These are phyloP conservation scores for Cladorrhinum sp. DNA, from an alignment of 2,329 filamentous ascomycete species.

Conservation along the genomic window DNA sequence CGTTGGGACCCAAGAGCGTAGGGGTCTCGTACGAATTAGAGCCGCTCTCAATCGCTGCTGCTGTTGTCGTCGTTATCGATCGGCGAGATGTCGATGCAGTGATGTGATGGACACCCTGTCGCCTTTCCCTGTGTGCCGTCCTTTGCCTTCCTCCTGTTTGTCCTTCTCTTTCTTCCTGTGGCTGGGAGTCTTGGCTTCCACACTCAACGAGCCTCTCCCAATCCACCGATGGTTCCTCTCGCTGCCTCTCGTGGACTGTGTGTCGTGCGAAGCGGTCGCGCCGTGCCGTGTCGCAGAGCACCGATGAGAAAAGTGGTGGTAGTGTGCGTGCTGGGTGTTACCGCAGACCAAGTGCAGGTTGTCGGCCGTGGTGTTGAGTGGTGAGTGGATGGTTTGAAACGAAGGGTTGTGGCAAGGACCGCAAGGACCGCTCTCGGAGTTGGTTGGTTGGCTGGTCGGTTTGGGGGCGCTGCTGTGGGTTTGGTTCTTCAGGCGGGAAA, in stretches of 20 bases:
- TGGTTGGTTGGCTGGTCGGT: conserved; percentile 26
- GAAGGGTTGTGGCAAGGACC: conserved; percentile 27
- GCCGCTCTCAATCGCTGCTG: neutral
- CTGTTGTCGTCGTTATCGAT: neutral
- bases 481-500: conserved; percentile 10
- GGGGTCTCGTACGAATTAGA: neutral
- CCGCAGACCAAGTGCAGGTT: conserved; percentile 12
- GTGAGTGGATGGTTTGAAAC: conserved; percentile 25
- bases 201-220: neutral
- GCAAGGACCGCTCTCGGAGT: conserved; percentile 28
- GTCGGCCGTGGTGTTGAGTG: conserved; percentile 18
- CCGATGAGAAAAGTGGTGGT: neutral
- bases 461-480: neutral
- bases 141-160: neutral
- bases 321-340: conserved; percentile 10
- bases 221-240: neutral
- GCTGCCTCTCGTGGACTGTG: neutral
- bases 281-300: conserved; percentile 2
- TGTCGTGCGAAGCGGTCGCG: conserved; percentile 7
- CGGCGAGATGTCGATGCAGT: neutral
- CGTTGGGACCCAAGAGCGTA: neutral
- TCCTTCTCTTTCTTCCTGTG: conserved; percentile 1
- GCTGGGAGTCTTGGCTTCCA: conserved; percentile 10
- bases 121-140: neutral
- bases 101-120: neutral